Conservation (phyloP, 768 basidiomycete species). For the Pisolithus sp. region DNA sequence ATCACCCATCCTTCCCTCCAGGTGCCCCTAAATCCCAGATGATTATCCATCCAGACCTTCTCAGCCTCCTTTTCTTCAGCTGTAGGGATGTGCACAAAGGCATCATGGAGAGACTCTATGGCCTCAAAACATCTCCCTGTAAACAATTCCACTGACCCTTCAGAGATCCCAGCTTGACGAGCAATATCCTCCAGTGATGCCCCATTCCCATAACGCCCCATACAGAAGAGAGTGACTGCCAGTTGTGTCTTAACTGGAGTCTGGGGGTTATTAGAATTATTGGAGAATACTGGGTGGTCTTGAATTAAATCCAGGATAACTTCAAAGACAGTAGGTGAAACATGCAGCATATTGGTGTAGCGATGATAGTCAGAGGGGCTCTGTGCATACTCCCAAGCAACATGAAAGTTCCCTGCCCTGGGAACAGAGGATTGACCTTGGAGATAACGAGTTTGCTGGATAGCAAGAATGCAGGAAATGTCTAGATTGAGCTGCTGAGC, state of each 20-base stretch:
- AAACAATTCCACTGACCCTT: slow-evolving; percentile 25
- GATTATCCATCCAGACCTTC: slow-evolving; percentile 30
- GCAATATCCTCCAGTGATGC: not conserved
- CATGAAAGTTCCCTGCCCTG: no score
- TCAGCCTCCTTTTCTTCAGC: slow-evolving; percentile 29
- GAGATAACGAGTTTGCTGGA: slow-evolving; percentile 3
- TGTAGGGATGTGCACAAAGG: slow-evolving; percentile 24
- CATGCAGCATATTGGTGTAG: no score
- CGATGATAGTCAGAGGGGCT: no score
- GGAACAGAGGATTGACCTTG: no score
- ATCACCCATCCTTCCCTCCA: slow-evolving; percentile 33
- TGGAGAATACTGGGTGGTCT: not conserved
- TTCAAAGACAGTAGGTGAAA: no score
- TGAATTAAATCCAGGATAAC: no score
- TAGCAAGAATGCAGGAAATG: not conserved
- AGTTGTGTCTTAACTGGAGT: slow-evolving; percentile 25
- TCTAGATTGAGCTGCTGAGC: no score
- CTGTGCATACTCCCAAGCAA: no score
- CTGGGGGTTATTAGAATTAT: slow-evolving; percentile 23
- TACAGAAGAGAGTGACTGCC: slow-evolving; percentile 23
- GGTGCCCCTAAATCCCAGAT: slow-evolving; percentile 22
- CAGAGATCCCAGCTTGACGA: slow-evolving; percentile 1
- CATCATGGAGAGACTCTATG: slow-evolving; percentile 27
- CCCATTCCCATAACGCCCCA: slow-evolving; percentile 29
- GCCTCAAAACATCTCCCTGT: slow-evolving; percentile 25